Base-by-base conservation (phyloP, 2,329 filamentous ascomycete genomes). In the Talaromyces sp. region DNA sequence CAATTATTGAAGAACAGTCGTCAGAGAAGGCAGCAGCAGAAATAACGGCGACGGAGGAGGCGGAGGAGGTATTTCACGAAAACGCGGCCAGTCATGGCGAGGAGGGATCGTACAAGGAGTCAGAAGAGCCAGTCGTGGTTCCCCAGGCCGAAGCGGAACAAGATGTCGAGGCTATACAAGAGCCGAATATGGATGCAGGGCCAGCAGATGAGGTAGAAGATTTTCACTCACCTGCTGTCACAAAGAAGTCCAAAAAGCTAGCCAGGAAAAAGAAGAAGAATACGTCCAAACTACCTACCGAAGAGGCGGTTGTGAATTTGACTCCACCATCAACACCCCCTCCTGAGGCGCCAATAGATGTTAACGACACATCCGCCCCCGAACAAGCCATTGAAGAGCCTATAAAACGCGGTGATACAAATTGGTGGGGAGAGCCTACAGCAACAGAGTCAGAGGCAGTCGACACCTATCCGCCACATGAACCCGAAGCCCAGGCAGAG, bases 251-350 rank as follows among this genome's bases (percentile, higher is more conserved):
- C 11, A 74, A 70, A 51, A 71, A 68, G 48, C 53, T 42, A 3
- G 65, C 63, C 43, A 68, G 68, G 43, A 57, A 60, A 8, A 68
- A 68, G 47, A 69, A 67, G 55, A 66, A 66, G 49, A 57, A 62
- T 9, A 6, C 33, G 8, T 44, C 19, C n/a, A 22, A 22, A 8
- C n/a, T 13, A 48, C 36, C 42, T 10, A 52, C 48, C 4, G 64
- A 57, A 44, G 71, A 69, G 41, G 45, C 51, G 24, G 52, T 57
- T 4, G 52, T 63, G 35, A 68, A 65, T 29, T 50, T 74, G 53
- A 75, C 73, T 7, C 72, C 73, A 2, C 73, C 73, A 16, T 68
- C 66, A 17, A 75, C 72, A 24, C 72, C 73, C 33, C 72, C 72
- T 4, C 66, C 65, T 13, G 40, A 50, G 22, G 5, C 29, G 2